Percentiles rank a stretch among this genome's conserved stretches.
Evolutionary conservation across 345 rosid genomes (phyloP).

Genomic region (Arabis alpina): DNA sequence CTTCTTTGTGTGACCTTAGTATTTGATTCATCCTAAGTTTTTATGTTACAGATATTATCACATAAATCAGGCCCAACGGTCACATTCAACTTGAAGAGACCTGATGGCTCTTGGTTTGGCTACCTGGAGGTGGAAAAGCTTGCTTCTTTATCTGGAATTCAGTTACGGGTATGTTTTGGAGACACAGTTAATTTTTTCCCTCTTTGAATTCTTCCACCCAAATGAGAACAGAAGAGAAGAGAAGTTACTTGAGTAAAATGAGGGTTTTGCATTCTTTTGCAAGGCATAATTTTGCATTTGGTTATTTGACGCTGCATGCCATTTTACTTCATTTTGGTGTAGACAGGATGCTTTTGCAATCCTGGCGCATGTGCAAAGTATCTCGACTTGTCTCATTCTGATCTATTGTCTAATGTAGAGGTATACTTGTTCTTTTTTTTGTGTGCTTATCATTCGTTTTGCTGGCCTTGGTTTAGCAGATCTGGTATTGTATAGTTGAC

Average conservation of each 20-base stretch:
- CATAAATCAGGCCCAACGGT: slow-evolving; percentile 64
- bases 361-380: slow-evolving; percentile 99
- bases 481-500: slow-evolving; percentile 14
- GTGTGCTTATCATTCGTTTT: slow-evolving; percentile 7
- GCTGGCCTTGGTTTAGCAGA: slow-evolving; percentile 9
- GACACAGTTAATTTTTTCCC: slow-evolving; percentile 19
- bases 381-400: slow-evolving; percentile 83
- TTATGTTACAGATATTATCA: slow-evolving; percentile 51
- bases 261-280: slow-evolving; percentile 14
- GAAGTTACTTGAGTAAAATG: slow-evolving; percentile 11
- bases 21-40: slow-evolving; percentile 31
- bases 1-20: background rate
- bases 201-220: background rate
- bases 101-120: slow-evolving; percentile 96
- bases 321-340: slow-evolving; percentile 45
- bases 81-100: slow-evolving; percentile 85
- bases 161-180: slow-evolving; percentile 76
- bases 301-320: slow-evolving; percentile 18
- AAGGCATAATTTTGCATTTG: slow-evolving; percentile 11
- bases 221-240: background rate
- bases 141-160: slow-evolving; percentile 92
- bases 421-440: slow-evolving; percentile 42
- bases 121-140: slow-evolving; percentile 92
- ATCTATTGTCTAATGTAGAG: slow-evolving; percentile 85
- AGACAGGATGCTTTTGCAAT: slow-evolving; percentile 99